Base-by-base conservation (phyloP, 2,329 filamentous ascomycete species). In the Hansfordia pulvinata region DNA sequence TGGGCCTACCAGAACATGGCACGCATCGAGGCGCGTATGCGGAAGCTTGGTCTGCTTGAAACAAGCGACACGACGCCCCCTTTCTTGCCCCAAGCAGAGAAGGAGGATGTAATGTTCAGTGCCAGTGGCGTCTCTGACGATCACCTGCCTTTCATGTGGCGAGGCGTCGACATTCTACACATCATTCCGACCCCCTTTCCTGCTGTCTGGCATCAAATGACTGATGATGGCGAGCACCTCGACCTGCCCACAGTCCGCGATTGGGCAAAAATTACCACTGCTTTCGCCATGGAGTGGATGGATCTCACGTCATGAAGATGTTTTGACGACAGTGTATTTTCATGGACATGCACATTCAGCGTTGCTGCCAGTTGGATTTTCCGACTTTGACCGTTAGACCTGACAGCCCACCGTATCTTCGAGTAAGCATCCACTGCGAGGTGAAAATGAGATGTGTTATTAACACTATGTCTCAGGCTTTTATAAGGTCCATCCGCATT, bases 221-320 rank as follows among this genome's bases (percentile, higher is more conserved):
- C 75, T 0, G 90, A 98, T 45, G 77, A 93, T 40, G 88, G 73
- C 2, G 74, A 76, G 38, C 80, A 96, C 53, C 55, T 98, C 30
- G 84, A 98, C 49, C 58, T 77, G 38, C 61, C 70, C 7, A 88
- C 81, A 0, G 70, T 86, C 19, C 69, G 80, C 41, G 90, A 98
- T 50, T 98, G 90, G 90, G 72, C 79, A 11, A 75, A 69, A 47
- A 76, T 98, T 25, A 62, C 88, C 6, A 77, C 80, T 1, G 86
- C 75, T 0, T 98, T 96, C 56, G 69, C 75, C 18, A 76, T 81
- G 0, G 88, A 96, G 53, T 96, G 86, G 85, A 71, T 96, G 69
- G 86, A 93, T 38, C 53, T 96, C 33, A n/a, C n/a, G n/a, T n/a
- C n/a, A n/a, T n/a, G n/a, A n/a, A n/a, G n/a, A n/a, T n/a, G 19